Percentiles rank a stretch among this genome's conserved stretches.
Conservation (phyloP, 768 basidiomycete species). For the Chalciporus chontae region DNA sequence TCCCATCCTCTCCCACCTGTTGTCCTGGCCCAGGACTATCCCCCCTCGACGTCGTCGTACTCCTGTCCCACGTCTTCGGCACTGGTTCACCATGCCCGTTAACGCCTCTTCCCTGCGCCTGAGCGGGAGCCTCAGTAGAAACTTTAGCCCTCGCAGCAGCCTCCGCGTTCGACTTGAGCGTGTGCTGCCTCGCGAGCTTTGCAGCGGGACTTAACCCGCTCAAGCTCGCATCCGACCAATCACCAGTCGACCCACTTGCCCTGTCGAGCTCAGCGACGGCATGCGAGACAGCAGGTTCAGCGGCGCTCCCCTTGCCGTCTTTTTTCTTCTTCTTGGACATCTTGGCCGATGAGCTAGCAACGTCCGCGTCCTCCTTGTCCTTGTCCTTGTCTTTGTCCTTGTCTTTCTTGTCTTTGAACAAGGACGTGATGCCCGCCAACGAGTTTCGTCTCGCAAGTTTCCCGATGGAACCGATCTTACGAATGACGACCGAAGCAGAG, state of each 20-base stretch:
- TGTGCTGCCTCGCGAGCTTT: constrained; percentile 85
- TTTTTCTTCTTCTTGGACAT: constrained; percentile 51
- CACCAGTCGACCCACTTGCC: constrained; percentile 34
- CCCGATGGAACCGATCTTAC: constrained; percentile 90
- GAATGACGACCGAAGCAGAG: constrained; percentile 93
- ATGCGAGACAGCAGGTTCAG: constrained; percentile 71
- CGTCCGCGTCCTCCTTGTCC: constrained; percentile 22
- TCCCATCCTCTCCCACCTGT: constrained; percentile 63
- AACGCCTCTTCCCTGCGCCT: constrained; percentile 19
- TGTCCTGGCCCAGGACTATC: constrained; percentile 41
- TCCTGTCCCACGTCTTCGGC: constrained; percentile 77
- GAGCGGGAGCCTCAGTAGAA: constrained; percentile 27
- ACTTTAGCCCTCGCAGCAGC: constrained; percentile 42
- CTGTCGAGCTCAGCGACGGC: constrained; percentile 85
- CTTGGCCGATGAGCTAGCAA: constrained; percentile 34
- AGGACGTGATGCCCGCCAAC: constrained; percentile 83
- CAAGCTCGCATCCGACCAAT: constrained; percentile 59
- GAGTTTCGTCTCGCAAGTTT: constrained; percentile 87
- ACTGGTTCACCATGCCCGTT: constrained; percentile 38
- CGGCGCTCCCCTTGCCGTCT: constrained; percentile 59
- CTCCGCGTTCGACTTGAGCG: constrained; percentile 74
- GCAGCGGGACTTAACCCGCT: constrained; percentile 87
- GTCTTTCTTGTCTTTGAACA: constrained; percentile 87
- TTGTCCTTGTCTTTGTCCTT: constrained; percentile 28
- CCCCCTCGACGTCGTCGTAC: constrained; percentile 59